Conservation (phyloP, 768 basidiomycete genomes). For the Tulasnella sp. region DNA sequence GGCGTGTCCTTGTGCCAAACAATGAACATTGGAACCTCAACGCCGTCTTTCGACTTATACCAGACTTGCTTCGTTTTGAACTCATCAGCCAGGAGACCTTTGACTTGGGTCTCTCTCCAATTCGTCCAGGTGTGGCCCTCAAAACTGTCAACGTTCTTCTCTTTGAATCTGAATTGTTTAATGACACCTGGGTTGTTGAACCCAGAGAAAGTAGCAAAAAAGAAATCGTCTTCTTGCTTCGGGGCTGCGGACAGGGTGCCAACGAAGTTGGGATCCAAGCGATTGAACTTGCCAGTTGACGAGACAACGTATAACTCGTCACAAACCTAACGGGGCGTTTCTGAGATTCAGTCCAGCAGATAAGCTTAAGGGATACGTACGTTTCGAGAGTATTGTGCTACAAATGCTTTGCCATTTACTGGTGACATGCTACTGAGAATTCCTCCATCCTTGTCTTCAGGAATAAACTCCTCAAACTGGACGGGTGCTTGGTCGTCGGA, state of each 20-base stretch:
- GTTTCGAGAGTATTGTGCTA: constrained; percentile 61
- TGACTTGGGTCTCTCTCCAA: constrained; percentile 50
- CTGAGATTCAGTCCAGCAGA: not conserved
- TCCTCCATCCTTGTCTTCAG: constrained; percentile 43
- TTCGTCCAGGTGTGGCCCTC: constrained; percentile 45
- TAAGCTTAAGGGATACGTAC: constrained; percentile 35
- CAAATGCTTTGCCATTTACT: constrained; percentile 52
- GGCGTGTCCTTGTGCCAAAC: constrained; percentile 63
- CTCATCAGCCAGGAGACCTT: constrained; percentile 56
- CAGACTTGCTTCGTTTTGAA: constrained; percentile 70
- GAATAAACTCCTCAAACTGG: constrained; percentile 51
- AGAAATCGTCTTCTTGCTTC: constrained; percentile 44
- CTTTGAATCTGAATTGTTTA: constrained; percentile 51
- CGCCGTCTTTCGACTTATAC: constrained; percentile 73
- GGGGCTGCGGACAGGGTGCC: constrained; percentile 51
- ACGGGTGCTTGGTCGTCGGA: not conserved
- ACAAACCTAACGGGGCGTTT: constrained; percentile 47
- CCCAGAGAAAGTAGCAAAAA: constrained; percentile 57
- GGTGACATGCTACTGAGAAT: constrained; percentile 29
- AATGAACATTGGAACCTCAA: constrained; percentile 77
- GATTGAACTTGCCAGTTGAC: constrained; percentile 45
- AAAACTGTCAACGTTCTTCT: constrained; percentile 29
- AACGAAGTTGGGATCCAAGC: constrained; percentile 58
- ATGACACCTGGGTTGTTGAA: constrained; percentile 71
- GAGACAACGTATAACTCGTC: constrained; percentile 72